These are phyloP conservation scores for Neltuma alba DNA, from an alignment of 306 rosid species.

Conservation along the genomic window DNA sequence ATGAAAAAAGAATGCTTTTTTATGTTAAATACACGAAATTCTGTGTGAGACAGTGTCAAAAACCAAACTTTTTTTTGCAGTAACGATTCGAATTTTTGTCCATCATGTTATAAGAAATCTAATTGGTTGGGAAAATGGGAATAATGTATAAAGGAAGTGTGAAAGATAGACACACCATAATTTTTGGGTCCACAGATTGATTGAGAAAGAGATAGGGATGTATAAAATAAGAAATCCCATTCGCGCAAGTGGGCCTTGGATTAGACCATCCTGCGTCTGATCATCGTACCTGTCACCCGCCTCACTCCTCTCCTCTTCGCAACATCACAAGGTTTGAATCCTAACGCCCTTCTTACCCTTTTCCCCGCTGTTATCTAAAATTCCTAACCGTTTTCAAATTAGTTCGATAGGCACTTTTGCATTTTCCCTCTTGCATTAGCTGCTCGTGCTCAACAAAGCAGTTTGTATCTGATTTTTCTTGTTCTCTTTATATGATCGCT, in stretches of 20 bases:
- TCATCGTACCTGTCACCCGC: constrained; percentile 21
- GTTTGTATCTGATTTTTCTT: not conserved
- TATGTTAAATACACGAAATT: too few species aligned
- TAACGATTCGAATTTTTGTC: too few species aligned
- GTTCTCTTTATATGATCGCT: not conserved
- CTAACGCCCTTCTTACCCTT: not conserved
- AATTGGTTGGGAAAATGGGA: too few species aligned
- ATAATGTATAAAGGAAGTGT: too few species aligned
- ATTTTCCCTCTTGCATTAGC: not conserved
- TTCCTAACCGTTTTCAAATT: not conserved
- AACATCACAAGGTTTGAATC: constrained; percentile 2
- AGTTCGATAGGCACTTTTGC: not conserved
- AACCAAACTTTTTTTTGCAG: too few species aligned
- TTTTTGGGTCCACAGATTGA: not conserved
- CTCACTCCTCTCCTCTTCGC: not conserved
- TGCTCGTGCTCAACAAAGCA: not conserved
- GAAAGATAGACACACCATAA: not conserved
- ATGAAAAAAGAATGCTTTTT: too few species aligned
- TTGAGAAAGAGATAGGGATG: not conserved
- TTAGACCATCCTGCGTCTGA: not conserved
- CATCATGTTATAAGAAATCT: too few species aligned
- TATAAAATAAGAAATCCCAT: not conserved
- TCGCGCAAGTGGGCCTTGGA: not conserved
- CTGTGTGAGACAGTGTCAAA: too few species aligned
- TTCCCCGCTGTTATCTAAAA: not conserved